A percentile compares a stretch with the other conserved stretches of the same genome.
Evolutionary conservation across 2,329 filamentous ascomycete species (phyloP).

Genomic region (Fusarium sp.): DNA sequence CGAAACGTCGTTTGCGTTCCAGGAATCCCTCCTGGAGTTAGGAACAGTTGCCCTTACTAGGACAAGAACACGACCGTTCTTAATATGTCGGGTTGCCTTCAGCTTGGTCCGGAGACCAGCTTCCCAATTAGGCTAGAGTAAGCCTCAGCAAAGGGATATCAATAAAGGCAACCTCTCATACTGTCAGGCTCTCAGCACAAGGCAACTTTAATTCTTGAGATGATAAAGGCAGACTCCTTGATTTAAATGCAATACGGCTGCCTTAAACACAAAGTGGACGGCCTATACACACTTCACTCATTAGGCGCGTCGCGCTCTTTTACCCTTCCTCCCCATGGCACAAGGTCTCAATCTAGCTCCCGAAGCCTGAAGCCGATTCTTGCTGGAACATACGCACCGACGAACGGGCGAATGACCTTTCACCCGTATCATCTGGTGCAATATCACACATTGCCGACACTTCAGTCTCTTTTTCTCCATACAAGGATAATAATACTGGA

Average conservation of each 20-base stretch:
- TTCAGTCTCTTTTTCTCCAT: neutral
- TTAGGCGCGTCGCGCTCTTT: neutral
- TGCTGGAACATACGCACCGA: fast-evolving
- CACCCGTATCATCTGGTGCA: fast-evolving
- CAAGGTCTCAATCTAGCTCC: neutral
- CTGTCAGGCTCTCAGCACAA: neutral
- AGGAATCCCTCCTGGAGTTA: no score
- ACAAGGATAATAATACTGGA: neutral
- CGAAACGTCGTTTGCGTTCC: no score
- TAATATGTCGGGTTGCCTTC: neutral
- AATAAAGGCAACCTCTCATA: no score
- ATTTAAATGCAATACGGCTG: neutral
- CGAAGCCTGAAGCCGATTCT: neutral
- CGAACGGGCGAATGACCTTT: fast-evolving
- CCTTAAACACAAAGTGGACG: no score
- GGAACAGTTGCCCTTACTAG: no score
- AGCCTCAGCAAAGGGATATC: no score
- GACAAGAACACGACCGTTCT: no score
- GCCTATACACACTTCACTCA: neutral
- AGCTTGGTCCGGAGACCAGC: no score
- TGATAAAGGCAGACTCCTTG: neutral
- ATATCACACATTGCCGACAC: fast-evolving
- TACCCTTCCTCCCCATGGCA: fast-evolving
- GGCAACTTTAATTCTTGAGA: neutral
- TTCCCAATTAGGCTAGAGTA: no score